These are phyloP conservation scores for Pseudonitzschia delicatissima DNA, from an alignment of 108 stramenopile species.

Conservation along the genomic window DNA sequence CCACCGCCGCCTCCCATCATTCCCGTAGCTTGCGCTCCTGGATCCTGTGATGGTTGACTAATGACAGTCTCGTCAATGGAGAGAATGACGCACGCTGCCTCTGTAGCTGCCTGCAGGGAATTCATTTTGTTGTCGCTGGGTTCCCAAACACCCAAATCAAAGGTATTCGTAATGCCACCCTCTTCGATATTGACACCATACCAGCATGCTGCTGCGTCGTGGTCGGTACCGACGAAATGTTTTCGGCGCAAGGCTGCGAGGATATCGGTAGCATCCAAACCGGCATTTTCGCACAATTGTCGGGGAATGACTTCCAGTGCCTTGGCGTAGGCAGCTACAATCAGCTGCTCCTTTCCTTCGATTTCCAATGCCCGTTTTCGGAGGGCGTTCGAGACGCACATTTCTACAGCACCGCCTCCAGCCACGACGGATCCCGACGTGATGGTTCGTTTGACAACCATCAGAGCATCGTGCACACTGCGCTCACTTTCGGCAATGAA, in stretches of 20 bases:
- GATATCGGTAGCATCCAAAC: constrained; percentile 96
- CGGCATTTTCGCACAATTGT: constrained; percentile 97
- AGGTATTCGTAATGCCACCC: constrained; percentile 95
- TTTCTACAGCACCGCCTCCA: constrained; percentile 98
- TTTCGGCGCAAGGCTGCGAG: constrained; percentile 90
- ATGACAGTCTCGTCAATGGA: constrained; percentile 99
- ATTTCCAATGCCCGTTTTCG: constrained; percentile 84
- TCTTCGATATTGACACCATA: constrained; percentile 95
- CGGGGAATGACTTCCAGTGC: constrained; percentile 97
- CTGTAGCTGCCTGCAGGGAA: constrained; percentile 88
- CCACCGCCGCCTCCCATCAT: constrained; percentile 60
- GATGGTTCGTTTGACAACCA: constrained; percentile 95
- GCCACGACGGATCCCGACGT: constrained; percentile 88
- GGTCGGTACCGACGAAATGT: constrained; percentile 75
- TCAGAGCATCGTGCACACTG: constrained; percentile 96
- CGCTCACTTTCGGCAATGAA: constrained; percentile 99
- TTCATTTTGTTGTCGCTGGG: constrained; percentile 96
- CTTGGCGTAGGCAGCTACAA: constrained; percentile 88
- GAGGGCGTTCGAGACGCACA: constrained; percentile 87
- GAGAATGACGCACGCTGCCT: constrained; percentile 97
- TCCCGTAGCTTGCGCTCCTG: constrained; percentile 66
- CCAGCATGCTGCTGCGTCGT: constrained; percentile 76
- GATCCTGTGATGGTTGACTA: constrained; percentile 92
- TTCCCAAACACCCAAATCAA: constrained; percentile 96
- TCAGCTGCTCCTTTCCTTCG: constrained; percentile 96